Evolutionary conservation across 768 basidiomycete species (phyloP).

Genomic region (Suillus brevipes): DNA sequence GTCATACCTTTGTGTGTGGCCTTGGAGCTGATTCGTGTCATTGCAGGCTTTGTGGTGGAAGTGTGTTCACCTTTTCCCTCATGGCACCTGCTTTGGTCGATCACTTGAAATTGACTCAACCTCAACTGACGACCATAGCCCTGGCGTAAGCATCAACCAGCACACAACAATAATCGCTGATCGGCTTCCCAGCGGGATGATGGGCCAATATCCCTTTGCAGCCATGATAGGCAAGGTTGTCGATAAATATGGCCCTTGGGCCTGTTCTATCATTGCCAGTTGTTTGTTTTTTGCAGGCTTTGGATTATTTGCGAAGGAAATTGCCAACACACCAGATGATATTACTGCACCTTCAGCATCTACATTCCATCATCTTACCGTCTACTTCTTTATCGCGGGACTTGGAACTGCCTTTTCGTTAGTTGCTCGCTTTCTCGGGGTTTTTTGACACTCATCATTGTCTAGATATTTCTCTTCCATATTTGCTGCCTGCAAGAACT

Average conservation of each 20-base stretch:
- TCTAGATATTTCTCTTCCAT: constrained; percentile 67
- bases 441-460: neutral
- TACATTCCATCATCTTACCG: constrained; percentile 52
- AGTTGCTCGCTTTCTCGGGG: constrained; percentile 34
- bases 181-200: constrained; percentile 59
- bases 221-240: constrained; percentile 67
- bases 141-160: constrained; percentile 55
- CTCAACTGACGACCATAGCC: constrained; percentile 76
- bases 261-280: constrained; percentile 64
- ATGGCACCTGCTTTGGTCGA: constrained; percentile 62
- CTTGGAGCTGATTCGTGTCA: neutral
- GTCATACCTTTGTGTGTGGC: constrained; percentile 14
- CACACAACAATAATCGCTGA: constrained; percentile 8
- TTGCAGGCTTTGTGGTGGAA: constrained; percentile 71
- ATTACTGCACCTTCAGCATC: constrained; percentile 38
- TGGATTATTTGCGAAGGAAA: constrained; percentile 58
- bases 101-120: constrained; percentile 65
- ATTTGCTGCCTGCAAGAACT: constrained; percentile 73
- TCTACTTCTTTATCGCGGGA: constrained; percentile 63
- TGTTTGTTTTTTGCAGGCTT: constrained; percentile 61
- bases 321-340: constrained; percentile 45
- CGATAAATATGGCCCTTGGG: constrained; percentile 66
- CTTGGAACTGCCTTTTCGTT: constrained; percentile 75
- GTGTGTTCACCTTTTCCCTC: constrained; percentile 77
- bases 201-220: constrained; percentile 78